A percentile compares a stretch with the other conserved stretches of the same genome.
These are phyloP conservation scores for Termitomyces eurrhizus DNA, from an alignment of 768 basidiomycete species.

Conservation along the genomic window DNA sequence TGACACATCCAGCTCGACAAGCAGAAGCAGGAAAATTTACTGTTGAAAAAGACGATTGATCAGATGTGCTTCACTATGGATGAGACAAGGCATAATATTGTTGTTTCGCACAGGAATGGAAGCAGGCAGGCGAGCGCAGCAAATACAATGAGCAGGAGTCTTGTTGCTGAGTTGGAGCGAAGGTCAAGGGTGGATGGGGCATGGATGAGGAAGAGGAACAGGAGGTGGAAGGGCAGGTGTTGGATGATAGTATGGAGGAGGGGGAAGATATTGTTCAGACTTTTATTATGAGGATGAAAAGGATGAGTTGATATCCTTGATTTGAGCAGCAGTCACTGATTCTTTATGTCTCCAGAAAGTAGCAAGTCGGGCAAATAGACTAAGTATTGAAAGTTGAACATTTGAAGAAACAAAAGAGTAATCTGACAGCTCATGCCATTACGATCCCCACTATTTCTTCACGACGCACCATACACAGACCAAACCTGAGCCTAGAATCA, in stretches of 20 bases:
- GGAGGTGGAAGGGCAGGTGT: constrained; percentile 12
- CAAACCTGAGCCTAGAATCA: constrained; percentile 48
- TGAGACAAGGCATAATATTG: constrained; percentile 64
- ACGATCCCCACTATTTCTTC: constrained; percentile 54
- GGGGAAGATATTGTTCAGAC: constrained; percentile 77
- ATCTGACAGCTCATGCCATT: constrained; percentile 68
- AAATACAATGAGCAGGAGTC: constrained; percentile 62
- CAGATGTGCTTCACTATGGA: constrained; percentile 93
- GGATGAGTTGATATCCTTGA: constrained; percentile 37
- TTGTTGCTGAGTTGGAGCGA: constrained; percentile 67
- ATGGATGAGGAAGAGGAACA: constrained; percentile 35
- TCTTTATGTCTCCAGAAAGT: too few relatives aligned
- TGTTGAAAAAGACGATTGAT: constrained; percentile 55
- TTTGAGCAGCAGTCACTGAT: neutral
- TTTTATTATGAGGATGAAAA: constrained; percentile 81
- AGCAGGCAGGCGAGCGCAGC: too few relatives aligned
- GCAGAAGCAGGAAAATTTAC: too few relatives aligned
- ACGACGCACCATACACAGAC: constrained; percentile 53
- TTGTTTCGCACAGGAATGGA: constrained; percentile 28
- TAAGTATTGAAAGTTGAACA: constrained; percentile 21
- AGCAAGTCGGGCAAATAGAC: too few relatives aligned
- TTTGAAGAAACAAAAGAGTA: constrained; percentile 72
- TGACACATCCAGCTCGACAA: constrained; percentile 69
- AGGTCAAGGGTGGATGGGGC: constrained; percentile 46
- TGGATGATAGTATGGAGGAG: constrained; percentile 30